Evolutionary conservation across 2,329 filamentous ascomycete species (phyloP).

Genomic region (Cladosporium cucumerinum): DNA sequence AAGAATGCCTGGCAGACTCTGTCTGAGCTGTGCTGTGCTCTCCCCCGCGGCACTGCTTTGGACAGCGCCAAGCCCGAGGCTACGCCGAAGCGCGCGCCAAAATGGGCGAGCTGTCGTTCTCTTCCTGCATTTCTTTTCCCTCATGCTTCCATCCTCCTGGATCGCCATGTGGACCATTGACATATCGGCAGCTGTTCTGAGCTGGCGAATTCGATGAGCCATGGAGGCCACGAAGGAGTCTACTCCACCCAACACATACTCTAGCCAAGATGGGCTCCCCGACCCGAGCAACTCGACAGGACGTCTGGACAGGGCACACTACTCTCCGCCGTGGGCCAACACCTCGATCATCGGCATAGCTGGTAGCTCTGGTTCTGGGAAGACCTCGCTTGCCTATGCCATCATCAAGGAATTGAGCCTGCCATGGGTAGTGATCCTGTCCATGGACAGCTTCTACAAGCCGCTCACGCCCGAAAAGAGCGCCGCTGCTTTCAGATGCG

Average conservation of each 20-base stretch:
- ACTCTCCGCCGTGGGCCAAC: slow-evolving; percentile 93
- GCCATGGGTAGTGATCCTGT: slow-evolving; percentile 96
- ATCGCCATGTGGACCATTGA: slow-evolving; percentile 29
- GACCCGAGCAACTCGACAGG: slow-evolving; percentile 16
- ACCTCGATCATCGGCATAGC: slow-evolving; percentile 95
- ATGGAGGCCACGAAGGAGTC: slow-evolving; percentile 16
- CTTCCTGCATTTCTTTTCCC: slow-evolving; percentile 15
- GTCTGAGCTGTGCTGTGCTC: slow-evolving; percentile 2
- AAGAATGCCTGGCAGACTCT: slow-evolving; percentile 14
- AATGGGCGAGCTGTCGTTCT: background rate
- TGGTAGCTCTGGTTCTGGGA: slow-evolving; percentile 90
- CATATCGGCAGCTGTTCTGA: slow-evolving; percentile 27
- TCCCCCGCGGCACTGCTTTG: slow-evolving; percentile 1
- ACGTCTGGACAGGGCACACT: slow-evolving; percentile 56
- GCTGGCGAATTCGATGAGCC: slow-evolving; percentile 32
- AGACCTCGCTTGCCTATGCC: slow-evolving; percentile 88
- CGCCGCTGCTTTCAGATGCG: slow-evolving; percentile 76
- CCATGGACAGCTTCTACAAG: slow-evolving; percentile 99
- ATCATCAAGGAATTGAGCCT: slow-evolving; percentile 87
- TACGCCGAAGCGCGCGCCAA: background rate
- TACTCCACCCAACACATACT: background rate
- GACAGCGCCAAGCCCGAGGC: background rate
- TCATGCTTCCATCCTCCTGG: slow-evolving; percentile 7
- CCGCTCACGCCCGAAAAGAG: slow-evolving; percentile 76
- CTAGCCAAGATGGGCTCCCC: slow-evolving; percentile 13